Percentiles rank a stretch among this genome's conserved stretches.
Evolutionary conservation across 345 rosid genomes (phyloP).

Genomic region (Lepidium sativum): DNA sequence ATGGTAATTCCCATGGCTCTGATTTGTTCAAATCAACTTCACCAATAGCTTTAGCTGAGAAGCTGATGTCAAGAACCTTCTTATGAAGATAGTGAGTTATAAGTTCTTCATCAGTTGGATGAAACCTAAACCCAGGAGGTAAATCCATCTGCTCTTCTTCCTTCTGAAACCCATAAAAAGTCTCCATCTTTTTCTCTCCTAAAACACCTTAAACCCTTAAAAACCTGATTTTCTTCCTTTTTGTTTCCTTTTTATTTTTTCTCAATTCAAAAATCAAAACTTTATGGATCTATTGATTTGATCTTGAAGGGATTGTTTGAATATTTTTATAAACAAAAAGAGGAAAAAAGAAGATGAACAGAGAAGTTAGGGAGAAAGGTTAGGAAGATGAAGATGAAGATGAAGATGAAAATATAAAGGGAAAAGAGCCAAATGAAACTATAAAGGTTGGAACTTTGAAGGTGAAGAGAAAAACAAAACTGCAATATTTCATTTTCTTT

Average conservation of each 20-base stretch:
- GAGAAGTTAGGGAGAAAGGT: conserved; percentile 20
- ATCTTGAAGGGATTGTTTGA: neutral
- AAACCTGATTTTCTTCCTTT: neutral
- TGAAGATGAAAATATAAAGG: conserved; percentile 21
- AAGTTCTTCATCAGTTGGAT: conserved; percentile 97
- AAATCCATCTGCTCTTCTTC: conserved; percentile 66
- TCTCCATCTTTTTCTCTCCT: conserved; percentile 9
- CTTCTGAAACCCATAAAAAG: conserved; percentile 24
- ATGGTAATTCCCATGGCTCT: conserved; percentile 95
- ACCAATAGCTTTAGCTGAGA: conserved; percentile 75
- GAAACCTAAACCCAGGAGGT: conserved; percentile 91
- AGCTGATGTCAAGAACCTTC: conserved; percentile 55
- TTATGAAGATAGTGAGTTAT: conserved; percentile 68
- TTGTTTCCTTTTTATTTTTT: neutral
- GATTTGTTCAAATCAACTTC: conserved; percentile 94
- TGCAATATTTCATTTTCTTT: conserved; percentile 20
- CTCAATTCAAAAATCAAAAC: neutral
- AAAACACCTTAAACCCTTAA: conserved; percentile 24
- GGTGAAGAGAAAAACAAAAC: conserved; percentile 1
- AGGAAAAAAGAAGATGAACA: conserved; percentile 8
- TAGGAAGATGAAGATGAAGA: conserved; percentile 14
- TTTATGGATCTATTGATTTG: conserved; percentile 10
- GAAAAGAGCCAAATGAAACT: conserved; percentile 22
- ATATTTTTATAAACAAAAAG: neutral
- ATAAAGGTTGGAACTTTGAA: conserved; percentile 17